Conservation (phyloP, 2,329 filamentous ascomycete species). For the Fusarium sulawesiense region DNA sequence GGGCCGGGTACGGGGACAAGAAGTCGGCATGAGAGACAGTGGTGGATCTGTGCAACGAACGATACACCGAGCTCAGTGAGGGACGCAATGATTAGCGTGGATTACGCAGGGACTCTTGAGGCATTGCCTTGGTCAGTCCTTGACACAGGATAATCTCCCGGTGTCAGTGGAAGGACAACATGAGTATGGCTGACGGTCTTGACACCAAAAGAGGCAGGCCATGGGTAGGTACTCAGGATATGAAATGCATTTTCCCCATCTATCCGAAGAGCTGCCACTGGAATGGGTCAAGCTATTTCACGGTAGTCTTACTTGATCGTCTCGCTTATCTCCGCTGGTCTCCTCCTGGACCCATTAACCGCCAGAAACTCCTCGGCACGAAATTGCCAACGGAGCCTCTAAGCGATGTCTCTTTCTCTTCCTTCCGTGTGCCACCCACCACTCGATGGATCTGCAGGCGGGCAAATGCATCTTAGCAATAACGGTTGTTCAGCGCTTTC, state of each 20-base stretch:
- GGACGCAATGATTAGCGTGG: constrained; percentile 12
- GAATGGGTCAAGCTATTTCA: constrained; percentile 10
- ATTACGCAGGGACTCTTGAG: constrained; percentile 11
- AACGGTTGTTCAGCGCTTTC: constrained; percentile 38
- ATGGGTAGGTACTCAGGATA: not conserved
- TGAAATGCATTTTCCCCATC: not conserved
- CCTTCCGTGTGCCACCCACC: constrained; percentile 42
- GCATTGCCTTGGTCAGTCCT: constrained; percentile 15
- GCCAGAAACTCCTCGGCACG: constrained; percentile 30
- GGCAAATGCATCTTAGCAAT: constrained; percentile 37
- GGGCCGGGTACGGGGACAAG: constrained; percentile 14
- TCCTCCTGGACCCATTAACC: constrained; percentile 26
- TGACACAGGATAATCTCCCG: constrained; percentile 6
- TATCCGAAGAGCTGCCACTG: not conserved
- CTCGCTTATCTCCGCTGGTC: constrained; percentile 36
- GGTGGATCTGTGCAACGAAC: constrained; percentile 40
- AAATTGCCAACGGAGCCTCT: constrained; percentile 27
- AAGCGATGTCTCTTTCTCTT: constrained; percentile 35
- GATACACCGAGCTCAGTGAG: constrained; percentile 6
- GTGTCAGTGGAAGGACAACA: constrained; percentile 14
- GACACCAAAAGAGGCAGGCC: not conserved
- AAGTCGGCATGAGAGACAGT: constrained; percentile 35
- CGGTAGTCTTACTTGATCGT: constrained; percentile 30
- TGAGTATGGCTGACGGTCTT: constrained; percentile 1
- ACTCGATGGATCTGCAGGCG: constrained; percentile 42